Percentiles rank a stretch among this genome's conserved stretches.
Evolutionary conservation across 345 rosid genomes (phyloP).

Genomic region (Dovyalis caffra): DNA sequence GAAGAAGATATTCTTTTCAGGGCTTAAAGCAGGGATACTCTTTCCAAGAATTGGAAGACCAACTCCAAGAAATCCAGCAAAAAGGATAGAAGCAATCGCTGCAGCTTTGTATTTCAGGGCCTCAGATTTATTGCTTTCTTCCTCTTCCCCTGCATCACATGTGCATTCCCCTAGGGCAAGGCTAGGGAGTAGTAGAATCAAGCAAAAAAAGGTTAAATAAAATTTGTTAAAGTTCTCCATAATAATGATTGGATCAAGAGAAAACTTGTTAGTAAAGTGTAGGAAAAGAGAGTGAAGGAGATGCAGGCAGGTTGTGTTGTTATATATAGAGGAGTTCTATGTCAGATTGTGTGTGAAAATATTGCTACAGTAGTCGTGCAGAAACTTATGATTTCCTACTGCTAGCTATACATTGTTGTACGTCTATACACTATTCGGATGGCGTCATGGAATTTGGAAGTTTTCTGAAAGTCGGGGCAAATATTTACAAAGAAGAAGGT

Average conservation of each 20-base stretch:
- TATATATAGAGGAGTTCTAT: no score
- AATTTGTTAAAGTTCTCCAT: background rate
- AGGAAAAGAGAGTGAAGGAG: background rate
- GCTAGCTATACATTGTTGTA: no score
- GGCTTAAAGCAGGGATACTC: constrained; percentile 30
- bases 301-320: no score
- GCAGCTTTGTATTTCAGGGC: constrained; percentile 41
- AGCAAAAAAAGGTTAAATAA: background rate
- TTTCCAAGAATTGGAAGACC: constrained; percentile 48
- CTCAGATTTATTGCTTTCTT: background rate
- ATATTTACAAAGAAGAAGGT: no score
- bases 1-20: constrained; percentile 43
- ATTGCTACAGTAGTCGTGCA: no score
- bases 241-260: background rate
- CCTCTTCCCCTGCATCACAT: constrained; percentile 5
- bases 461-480: no score
- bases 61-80: constrained; percentile 48
- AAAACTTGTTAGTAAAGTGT: background rate
- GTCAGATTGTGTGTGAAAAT: no score
- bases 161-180: constrained; percentile 30
- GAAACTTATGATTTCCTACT: fast-evolving
- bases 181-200: background rate
- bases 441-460: no score
- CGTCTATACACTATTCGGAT: no score
- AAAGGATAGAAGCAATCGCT: constrained; percentile 47